Conservation (phyloP, 2,329 filamentous ascomycete genomes). For the Talaromyces sp. region DNA sequence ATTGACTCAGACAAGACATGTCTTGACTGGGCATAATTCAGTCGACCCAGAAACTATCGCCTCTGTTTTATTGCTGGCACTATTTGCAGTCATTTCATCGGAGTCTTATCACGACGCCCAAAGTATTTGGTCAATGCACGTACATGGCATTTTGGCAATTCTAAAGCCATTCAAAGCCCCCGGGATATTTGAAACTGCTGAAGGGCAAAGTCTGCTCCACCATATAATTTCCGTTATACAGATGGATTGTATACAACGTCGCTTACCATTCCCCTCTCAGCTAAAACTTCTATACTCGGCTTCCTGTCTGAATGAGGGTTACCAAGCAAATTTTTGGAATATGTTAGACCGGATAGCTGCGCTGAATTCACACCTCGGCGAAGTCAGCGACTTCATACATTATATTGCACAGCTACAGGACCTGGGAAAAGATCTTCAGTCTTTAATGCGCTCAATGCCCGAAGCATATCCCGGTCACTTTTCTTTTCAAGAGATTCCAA, state of each 20-base stretch:
- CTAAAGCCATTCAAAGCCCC: not conserved
- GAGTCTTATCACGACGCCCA: not conserved
- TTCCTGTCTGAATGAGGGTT: slow-evolving; percentile 1
- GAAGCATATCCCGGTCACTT: not conserved
- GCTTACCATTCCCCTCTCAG: not conserved
- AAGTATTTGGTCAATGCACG: slow-evolving; percentile 4
- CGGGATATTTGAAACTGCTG: not conserved
- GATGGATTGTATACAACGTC: slow-evolving; percentile 2
- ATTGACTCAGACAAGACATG: not conserved
- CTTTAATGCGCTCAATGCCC: slow-evolving; percentile 1
- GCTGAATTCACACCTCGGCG: not conserved
- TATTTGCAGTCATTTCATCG: slow-evolving; percentile 1
- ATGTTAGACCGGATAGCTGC: not conserved
- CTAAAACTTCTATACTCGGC: not conserved
- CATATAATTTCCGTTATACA: slow-evolving; percentile 8
- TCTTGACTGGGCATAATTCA: not conserved
- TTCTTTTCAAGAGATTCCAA: not conserved
- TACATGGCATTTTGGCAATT: slow-evolving; percentile 1
- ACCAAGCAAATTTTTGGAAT: slow-evolving; percentile 2
- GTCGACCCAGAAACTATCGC: not conserved
- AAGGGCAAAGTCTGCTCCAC: slow-evolving; percentile 5
- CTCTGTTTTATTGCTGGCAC: slow-evolving; percentile 3
- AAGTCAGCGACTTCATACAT: not conserved
- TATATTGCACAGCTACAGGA: not conserved
- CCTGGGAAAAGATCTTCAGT: not conserved